Base-by-base conservation (phyloP, 1,284 basidiomycete species). In the Leccinum huronense region DNA sequence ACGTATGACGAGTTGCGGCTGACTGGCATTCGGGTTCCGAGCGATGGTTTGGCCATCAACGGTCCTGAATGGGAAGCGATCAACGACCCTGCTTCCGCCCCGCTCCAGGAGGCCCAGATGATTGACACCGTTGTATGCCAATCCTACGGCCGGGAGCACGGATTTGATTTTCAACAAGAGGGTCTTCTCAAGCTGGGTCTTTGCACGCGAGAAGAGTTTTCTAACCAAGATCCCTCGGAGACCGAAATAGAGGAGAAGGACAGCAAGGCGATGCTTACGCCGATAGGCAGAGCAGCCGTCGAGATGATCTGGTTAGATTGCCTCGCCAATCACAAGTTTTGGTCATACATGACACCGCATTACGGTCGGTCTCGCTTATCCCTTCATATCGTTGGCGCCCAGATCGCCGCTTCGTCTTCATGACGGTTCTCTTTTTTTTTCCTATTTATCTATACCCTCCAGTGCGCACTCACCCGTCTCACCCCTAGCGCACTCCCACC, bases 281-380 rank as follows among this genome's bases (percentile, higher is more conserved):
- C 89, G 1, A 84, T 93, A 60, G 91, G 91, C 38, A 82, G 84
- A 65, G 89, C 91, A 3, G 88, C 86, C 27, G 81, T 91, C 66
- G 91, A 93, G 79, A 90, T 93, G 88, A 86, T 86, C 30, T 93
- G 90, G 89, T 79, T 90, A 56, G 91, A 90, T 10, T 87, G 86
- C 64, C 81, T 93, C 72, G 89, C 91, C 9, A 27, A 80, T 93
- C 64, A 88, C 86, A 64, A 89, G 87, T 67, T 91, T 91, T 71
- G 79, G 80, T 54, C 64, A 75, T 58, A 60, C 58, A 11, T 75
- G 64, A 72, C 48, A 45, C 56, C 7, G 23, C 23, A 27, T 27
- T 27, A 27, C 23, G 23, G 23, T 27, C 23, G 23, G 23, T 27
- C 23, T 58, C 16, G 31, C 34, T 54, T n/a, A 9, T 51, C 16